Evolutionary conservation across 495 filamentous ascomycete genomes (phyloP).

Genomic region (Chaetomium fimeti): DNA sequence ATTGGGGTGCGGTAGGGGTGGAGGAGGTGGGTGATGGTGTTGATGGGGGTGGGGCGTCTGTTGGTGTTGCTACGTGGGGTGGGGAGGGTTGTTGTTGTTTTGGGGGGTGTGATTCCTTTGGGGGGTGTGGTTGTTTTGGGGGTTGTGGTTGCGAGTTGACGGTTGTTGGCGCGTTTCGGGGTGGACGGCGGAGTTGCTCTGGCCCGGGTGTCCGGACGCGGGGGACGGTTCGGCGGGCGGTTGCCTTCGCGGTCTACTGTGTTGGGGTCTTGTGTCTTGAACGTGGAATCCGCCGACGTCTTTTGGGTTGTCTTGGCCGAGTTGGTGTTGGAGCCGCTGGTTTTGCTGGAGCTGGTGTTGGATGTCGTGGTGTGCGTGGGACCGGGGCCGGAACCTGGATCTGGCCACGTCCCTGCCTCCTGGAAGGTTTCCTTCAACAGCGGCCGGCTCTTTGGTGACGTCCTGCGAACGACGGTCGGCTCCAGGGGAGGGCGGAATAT

Average conservation of each 20-base stretch:
- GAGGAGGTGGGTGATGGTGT: background rate
- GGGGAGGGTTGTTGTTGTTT: conserved; percentile 41
- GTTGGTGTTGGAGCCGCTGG: conserved; percentile 16
- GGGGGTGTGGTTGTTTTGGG: conserved; percentile 24
- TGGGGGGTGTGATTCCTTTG: conserved; percentile 28
- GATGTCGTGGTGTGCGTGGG: background rate
- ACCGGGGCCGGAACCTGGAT: background rate
- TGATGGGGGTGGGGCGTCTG: background rate
- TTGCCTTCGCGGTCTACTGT: background rate
- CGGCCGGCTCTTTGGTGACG: conserved; percentile 39
- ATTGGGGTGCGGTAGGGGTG: conserved; percentile 26
- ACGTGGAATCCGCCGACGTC: conserved; percentile 45
- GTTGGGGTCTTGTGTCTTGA: conserved; percentile 18
- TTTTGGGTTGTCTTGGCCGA: conserved; percentile 26
- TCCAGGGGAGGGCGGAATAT: conserved; percentile 44
- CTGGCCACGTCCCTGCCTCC: background rate
- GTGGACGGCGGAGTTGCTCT: background rate
- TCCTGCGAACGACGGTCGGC: conserved; percentile 49
- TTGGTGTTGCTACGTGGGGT: conserved; percentile 43
- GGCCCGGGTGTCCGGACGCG: background rate
- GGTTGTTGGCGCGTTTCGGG: conserved; percentile 15
- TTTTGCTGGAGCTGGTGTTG: conserved; percentile 22
- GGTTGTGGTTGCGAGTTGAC: too few species aligned
- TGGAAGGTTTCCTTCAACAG: conserved; percentile 32
- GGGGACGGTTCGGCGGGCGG: background rate